Conservation (phyloP, 148 eudicot genomes). For the Salicornia ramosissima region DNA sequence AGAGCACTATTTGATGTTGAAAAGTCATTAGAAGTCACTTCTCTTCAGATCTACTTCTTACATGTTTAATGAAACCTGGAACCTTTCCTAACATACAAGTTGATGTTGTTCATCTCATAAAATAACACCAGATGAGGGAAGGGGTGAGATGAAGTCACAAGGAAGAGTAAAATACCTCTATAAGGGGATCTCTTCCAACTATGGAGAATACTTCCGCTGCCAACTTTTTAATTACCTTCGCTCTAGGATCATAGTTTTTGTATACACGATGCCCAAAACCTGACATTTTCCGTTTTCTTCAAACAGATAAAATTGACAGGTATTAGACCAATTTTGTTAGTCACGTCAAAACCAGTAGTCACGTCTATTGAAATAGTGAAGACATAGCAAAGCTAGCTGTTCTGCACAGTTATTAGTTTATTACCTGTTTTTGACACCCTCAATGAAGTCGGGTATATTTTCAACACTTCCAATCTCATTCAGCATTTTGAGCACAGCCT, state of each 20-base stretch:
- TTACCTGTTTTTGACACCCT: slow-evolving; percentile 95
- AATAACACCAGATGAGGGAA: not conserved
- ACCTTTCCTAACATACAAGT: not conserved
- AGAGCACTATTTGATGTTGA: not conserved
- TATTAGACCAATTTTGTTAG: not conserved
- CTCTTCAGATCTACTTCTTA: not conserved
- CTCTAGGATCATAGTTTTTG: slow-evolving; percentile 96
- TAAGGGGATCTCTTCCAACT: slow-evolving; percentile 98
- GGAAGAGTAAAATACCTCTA: slow-evolving; percentile 58
- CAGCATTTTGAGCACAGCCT: slow-evolving; percentile 98
- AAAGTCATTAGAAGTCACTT: not conserved
- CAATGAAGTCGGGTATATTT: slow-evolving; percentile 92
- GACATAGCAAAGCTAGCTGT: not conserved
- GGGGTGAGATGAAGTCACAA: not conserved
- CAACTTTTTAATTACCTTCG: slow-evolving; percentile 83
- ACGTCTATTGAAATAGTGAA: not conserved
- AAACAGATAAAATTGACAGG: slow-evolving; percentile 8
- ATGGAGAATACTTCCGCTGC: slow-evolving; percentile 98
- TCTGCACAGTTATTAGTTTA: slow-evolving; percentile 14
- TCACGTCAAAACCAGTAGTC: not conserved
- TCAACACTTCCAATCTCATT: slow-evolving; percentile 90
- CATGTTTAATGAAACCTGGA: not conserved
- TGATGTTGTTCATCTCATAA: not conserved
- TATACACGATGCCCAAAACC: slow-evolving; percentile 99
- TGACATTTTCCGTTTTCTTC: slow-evolving; percentile 96